Evolutionary conservation across 2,329 filamentous ascomycete genomes (phyloP), one percentile per base, ranked within the genome.

Genomic region (Calonectria honghensis): DNA sequence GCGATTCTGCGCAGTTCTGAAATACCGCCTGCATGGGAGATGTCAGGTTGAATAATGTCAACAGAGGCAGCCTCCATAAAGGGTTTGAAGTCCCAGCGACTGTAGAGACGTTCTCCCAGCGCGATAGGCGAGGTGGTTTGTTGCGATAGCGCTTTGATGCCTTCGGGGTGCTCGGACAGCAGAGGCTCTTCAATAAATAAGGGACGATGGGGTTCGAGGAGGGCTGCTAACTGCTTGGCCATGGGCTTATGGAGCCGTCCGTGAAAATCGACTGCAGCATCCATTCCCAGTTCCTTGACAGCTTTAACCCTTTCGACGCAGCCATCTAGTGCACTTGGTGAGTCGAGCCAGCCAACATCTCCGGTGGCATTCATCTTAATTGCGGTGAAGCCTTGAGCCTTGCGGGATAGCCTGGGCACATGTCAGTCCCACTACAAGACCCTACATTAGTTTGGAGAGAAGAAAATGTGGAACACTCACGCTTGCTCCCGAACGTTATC

Each of bases 341-440:
- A 93, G 82, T 96, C 94, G 0, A 96, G 87, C 94, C 94, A 96
- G 77, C 91, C 92, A 1, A 95, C 84, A 75, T 95, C 94, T 80
- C 94, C 93, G 0, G 94, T 96, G 9, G 90, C 94, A 81, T 96
- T 95, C 94, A 96, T 96, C 82, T 96, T 96, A 68, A 95, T 90
- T 6, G 90, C 88, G 2, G 86, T 91, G 80, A 94, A 92, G 0
- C 93, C 93, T 83, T 94, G 92, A 13, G 86, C 85, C 78, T 89
- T 88, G 9, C 91, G 88, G 6, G 27, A 41, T 0, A 90, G 88
- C 4, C 90, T 92, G 74, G 27, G 7, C 4, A 27, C 4, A 2
- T 3, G 5, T 27, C 10, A 10, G 3, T 18, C 3, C 11, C 31
- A 14, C 6, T 31, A 29, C 72, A 66, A 78, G 67, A 1, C 4